Evolutionary conservation across 176 grass and related monocot species (phyloP), one percentile per base, ranked within the genome.

Genomic region (Oryza brachyantha): DNA sequence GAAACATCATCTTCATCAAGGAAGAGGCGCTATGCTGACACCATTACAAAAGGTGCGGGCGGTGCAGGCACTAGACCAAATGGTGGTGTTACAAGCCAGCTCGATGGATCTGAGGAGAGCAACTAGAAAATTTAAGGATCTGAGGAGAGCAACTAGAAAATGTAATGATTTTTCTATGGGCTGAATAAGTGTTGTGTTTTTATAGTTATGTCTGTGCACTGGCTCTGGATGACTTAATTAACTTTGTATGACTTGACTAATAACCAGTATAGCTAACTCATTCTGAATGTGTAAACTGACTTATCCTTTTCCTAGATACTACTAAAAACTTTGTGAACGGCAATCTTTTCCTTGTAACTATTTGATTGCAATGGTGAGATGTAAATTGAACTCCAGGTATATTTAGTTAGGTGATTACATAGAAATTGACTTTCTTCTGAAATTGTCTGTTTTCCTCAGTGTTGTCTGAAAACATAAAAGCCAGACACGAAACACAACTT

Each of bases 1-100:
- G 83, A 86, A 41, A 43, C 34, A 66, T 42, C 86, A 16, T 82
- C 80, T 2, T 84, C 48, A 8, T 82, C 80, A 67, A 91, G 85
- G 70, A 93, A 93, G 81, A 90, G 91, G 42, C 29, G 82, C 7
- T 90, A 83, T 65, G 28, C 59, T 61, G 82, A 85, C n/a, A 40
- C 83, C 7, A 80, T 4, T 65, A 29, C 21, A 14, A 83, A 84
- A 73, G 84, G 75, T 64, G 25, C 38, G 38, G 64, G 66, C 61
- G 84, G 75, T 64, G 25, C 38, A 45, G 64, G 66, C 61, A 64
- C 26, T 63, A 37, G 83, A 46, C 34, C 81, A 58, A 87, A 93
- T 74, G 87, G 87, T 11, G 27, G 48, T 37, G 66, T 42, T 28
- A 69, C 70, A 27, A 29, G 79, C 28, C 62, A 54, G 50, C 71